Conservation (phyloP, 108 stramenopile species). For the Nitzschia palea region DNA sequence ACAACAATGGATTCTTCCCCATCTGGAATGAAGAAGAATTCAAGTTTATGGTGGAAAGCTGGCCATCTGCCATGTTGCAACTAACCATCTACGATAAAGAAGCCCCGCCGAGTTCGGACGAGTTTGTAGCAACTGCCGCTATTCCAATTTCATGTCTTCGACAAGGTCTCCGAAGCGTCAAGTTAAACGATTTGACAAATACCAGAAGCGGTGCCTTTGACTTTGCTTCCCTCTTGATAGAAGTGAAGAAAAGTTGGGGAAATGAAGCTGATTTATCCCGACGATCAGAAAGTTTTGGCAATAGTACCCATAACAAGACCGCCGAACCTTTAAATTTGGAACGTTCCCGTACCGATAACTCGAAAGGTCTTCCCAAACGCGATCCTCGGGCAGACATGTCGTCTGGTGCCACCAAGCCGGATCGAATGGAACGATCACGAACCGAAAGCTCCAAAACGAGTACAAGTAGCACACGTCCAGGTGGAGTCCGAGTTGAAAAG, state of each 20-base stretch:
- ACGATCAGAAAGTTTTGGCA: slow-evolving; percentile 3
- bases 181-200: slow-evolving; percentile 75
- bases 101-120: slow-evolving; percentile 36
- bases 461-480: background rate
- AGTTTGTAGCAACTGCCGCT: slow-evolving; percentile 74
- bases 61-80: slow-evolving; percentile 70
- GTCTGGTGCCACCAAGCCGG: background rate
- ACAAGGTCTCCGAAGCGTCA: slow-evolving; percentile 81
- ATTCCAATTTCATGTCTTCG: slow-evolving; percentile 84
- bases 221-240: slow-evolving; percentile 77
- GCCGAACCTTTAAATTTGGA: background rate
- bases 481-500: background rate
- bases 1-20: slow-evolving; percentile 79
- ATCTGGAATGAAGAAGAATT: slow-evolving; percentile 71
- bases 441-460: slow-evolving; percentile 1
- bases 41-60: slow-evolving; percentile 51
- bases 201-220: slow-evolving; percentile 80
- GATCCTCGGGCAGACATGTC: no score
- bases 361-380: background rate
- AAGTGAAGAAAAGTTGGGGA: slow-evolving; percentile 40
- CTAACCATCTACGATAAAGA: slow-evolving; percentile 67
- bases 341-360: slow-evolving; percentile 4
- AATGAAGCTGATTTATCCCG: background rate
- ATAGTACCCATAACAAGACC: background rate
- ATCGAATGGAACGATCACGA: background rate